Base-by-base conservation (phyloP, 495 filamentous ascomycete species). In the Cenococcum geophilum region DNA sequence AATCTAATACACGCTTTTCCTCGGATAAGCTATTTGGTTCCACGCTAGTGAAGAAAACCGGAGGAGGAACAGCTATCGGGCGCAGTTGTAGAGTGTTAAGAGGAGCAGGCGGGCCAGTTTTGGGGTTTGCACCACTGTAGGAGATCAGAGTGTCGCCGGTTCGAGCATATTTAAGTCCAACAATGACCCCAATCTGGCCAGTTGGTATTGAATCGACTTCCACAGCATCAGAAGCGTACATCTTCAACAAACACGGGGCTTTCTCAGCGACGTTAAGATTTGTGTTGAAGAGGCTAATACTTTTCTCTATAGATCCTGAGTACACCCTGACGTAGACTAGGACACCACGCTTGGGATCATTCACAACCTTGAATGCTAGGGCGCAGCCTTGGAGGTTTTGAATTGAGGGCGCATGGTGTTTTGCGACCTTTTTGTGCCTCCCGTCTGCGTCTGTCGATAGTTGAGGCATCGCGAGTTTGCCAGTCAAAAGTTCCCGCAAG, bases 151-250 rank as follows among this genome's bases (percentile, higher is more conserved):
- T 97, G 69, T 99, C 95, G 0, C 95, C 95, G 1, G 95, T 99
- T 40, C 95, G 81, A 25, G 93, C 86, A 61, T 87, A 78, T 69
- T 96, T 97, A 8, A 99, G 82, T 12, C 93, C 92, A 4, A 86
- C 83, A 23, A 99, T 88, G 34, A 97, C 95, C n/a, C 93, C 95
- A 59, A 99, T 97, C 66, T 97, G 92, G 0, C 95, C 95, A 0
- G 88, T 83, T 8, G 82, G 72, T 37, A 99, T 88, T 25, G 83
- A 80, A 20, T 85, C 81, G 27, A 97, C 86, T 57, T 97, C 92
- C 20, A 92, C 81, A 0, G 90, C 87, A 64, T 96, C 87, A 36
- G 85, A 87, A 63, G 89, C 95, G 63, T 95, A 95, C 83, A 99
- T 97, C 58, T 89, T 89, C 51, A 97, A 75, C 20, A 99, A 80